Evolutionary conservation across 1,139 yeast species (phyloP), one percentile per base, ranked within the genome.

Genomic region (Zhuliangozyma blackwelliae): DNA sequence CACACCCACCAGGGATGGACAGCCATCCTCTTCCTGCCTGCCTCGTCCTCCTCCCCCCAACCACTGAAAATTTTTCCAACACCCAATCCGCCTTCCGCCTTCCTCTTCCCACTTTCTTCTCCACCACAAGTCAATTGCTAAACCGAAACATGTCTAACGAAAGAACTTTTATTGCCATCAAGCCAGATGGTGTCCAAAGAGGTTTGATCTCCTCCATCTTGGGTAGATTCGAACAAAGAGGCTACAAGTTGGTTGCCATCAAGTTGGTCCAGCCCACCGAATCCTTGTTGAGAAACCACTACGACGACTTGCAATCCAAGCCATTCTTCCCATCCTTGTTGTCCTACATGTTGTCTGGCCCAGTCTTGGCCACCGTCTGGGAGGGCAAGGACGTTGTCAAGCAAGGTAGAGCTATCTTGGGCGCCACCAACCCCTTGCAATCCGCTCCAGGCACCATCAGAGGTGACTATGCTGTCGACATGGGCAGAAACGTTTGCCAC

Each of bases 151-250:
- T 70, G 76, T 68, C 76, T 68, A 68, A 70, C 75, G 97, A 90
- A 76, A 88, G 95, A 86, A 90, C 97, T 65, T 92, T 92, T 69
- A 92, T 92, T 79, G 97, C 97, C 61, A 86, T 92, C 71, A 92
- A 92, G 65, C 99, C 99, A 73, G 99, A 92, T 72, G 99, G 97
- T 75, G 98, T 92, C 79, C 97, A 92, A 79, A 89, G 99, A 77
- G 97, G 97, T 49, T 80, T 94, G 67, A 76, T 90, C 71, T 73
- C 95, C 63, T 76, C 86, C 56, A 90, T 94, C 76, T 65, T 94
- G 55, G 77, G 84, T 58, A 89, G 98, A 74, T 94, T 94, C 72
- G 97, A 90, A 77, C 77, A 83, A 79, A 85, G 95, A 73, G 97
- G 98, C 57, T 94, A 72, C 90, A 90, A 90, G 77, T 82, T 94